phyloP scores from a whole-genome alignment of 495 filamentous ascomycete genomes.

The Aspergillus funiculosus region DNA sequence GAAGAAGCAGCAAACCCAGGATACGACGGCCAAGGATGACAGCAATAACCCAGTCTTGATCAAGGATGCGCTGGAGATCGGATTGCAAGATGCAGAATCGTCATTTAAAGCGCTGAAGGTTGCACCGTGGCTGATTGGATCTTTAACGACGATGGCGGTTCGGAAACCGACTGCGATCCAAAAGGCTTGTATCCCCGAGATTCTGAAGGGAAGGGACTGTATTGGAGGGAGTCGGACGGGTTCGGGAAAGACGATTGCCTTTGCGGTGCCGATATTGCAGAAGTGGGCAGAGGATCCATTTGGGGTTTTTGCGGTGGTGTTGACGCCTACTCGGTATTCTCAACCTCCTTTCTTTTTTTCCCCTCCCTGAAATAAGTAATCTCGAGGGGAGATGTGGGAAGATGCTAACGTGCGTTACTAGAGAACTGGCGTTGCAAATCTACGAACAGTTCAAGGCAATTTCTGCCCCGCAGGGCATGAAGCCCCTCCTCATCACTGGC shows the following conservation, averaged over 20 bases:
- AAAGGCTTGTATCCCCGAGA: conserved; percentile 81
- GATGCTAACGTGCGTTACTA: conserved; percentile 15
- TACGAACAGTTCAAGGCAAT: conserved; percentile 93
- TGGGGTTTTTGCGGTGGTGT: conserved; percentile 80
- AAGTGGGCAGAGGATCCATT: conserved; percentile 88
- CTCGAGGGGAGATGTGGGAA: too few species aligned
- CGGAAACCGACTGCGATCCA: conserved; percentile 87
- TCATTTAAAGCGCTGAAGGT: conserved; percentile 73
- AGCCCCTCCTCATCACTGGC: conserved; percentile 79
- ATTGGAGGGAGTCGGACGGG: conserved; percentile 92
- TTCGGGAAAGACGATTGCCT: conserved; percentile 98
- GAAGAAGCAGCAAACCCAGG: conserved; percentile 34
- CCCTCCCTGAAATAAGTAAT: too few species aligned
- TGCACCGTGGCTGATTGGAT: conserved; percentile 82
- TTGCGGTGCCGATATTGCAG: conserved; percentile 88
- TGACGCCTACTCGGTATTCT: conserved; percentile 83
- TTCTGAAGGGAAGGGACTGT: conserved; percentile 83
- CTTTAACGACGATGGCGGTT: conserved; percentile 81
- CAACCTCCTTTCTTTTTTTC: conserved; percentile 9
- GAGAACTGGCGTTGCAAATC: conserved; percentile 92
- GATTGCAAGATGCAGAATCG: conserved; percentile 40
- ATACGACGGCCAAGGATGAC: conserved; percentile 16
- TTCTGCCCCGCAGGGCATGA: conserved; percentile 75
- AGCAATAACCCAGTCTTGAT: conserved; percentile 38
- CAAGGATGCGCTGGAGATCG: conserved; percentile 40